Percentiles rank a stretch among this genome's conserved stretches.
Conservation (phyloP, 2,329 filamentous ascomycete species). For the Epichloe elymi region DNA sequence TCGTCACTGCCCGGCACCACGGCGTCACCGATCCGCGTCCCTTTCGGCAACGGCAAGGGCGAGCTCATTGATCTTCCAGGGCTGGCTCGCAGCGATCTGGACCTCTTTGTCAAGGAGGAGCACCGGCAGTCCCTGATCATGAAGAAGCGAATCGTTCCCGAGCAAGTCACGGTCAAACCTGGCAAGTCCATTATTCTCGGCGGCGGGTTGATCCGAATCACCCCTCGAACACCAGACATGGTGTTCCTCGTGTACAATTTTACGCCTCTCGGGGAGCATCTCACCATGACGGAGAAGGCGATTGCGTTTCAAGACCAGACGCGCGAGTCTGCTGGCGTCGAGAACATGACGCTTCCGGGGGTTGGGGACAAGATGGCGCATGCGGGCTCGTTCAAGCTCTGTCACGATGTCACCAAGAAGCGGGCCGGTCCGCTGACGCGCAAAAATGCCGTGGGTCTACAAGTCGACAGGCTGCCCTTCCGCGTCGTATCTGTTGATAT, state of each 20-base stretch:
- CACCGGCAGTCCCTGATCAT: conserved; percentile 61
- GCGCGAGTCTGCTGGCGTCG: conserved; percentile 41
- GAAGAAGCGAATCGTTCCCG: conserved; percentile 59
- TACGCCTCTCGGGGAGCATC: conserved; percentile 61
- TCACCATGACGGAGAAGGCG: conserved; percentile 71
- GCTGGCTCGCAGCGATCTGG: conserved; percentile 59
- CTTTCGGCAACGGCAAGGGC: conserved; percentile 73
- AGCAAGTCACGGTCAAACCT: conserved; percentile 59
- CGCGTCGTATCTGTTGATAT: conserved; percentile 70
- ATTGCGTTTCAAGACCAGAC: conserved; percentile 55
- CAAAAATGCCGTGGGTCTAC: conserved; percentile 47
- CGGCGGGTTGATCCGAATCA: conserved; percentile 71
- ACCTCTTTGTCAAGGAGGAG: conserved; percentile 54
- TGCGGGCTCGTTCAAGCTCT: conserved; percentile 63
- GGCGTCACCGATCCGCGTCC: conserved; percentile 84
- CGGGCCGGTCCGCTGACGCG: conserved; percentile 62
- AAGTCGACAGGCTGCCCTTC: conserved; percentile 62
- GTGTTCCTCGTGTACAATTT: conserved; percentile 78
- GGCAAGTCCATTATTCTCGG: conserved; percentile 73
- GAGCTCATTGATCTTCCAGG: conserved; percentile 92
- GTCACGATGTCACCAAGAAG: conserved; percentile 70
- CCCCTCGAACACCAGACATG: conserved; percentile 47
- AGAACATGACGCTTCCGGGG: conserved; percentile 49
- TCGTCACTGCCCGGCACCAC: conserved; percentile 86
- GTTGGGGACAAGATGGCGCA: conserved; percentile 45